These are phyloP conservation scores for Harringtonia aguacate DNA, from an alignment of 2,329 filamentous ascomycete genomes.

Conservation along the genomic window DNA sequence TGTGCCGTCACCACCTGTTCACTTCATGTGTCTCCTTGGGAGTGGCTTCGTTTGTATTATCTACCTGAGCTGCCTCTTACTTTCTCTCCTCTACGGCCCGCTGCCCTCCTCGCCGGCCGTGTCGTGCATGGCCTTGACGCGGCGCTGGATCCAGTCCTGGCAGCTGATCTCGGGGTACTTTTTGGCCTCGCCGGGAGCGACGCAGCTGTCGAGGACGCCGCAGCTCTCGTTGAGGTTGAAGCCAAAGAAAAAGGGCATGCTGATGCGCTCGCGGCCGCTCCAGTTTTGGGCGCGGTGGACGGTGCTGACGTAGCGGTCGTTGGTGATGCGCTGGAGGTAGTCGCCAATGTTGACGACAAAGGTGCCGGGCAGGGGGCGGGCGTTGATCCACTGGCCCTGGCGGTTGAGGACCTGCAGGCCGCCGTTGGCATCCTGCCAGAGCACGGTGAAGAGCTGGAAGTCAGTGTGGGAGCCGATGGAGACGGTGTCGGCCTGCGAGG, in stretches of 20 bases:
- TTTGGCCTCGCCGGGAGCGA: constrained; percentile 5
- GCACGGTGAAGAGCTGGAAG: constrained; percentile 29
- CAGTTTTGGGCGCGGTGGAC: constrained; percentile 9
- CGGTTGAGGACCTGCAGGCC: constrained; percentile 8
- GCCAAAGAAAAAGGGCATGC: constrained; percentile 11
- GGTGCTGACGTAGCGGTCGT: constrained; percentile 8
- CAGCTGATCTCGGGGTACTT: constrained; percentile 8
- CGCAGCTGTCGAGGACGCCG: constrained; percentile 7
- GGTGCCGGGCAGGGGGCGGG: constrained; percentile 3
- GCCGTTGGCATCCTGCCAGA: constrained; percentile 8
- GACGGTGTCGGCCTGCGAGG: constrained; percentile 15
- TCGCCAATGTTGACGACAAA: constrained; percentile 9
- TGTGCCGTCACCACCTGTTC: too few species aligned
- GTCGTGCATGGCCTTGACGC: constrained; percentile 5
- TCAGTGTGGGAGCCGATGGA: constrained; percentile 50
- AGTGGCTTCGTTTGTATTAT: too few species aligned
- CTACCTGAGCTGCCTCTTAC: too few species aligned
- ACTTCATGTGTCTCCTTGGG: too few species aligned
- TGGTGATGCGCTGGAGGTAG: constrained; percentile 10
- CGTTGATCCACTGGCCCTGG: constrained; percentile 6
- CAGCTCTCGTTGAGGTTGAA: constrained; percentile 14
- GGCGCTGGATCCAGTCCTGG: constrained; percentile 6
- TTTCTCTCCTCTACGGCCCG: too few species aligned
- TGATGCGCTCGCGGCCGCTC: constrained; percentile 8
- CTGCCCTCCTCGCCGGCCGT: background rate